Base-by-base conservation (phyloP, 1,139 yeast genomes). In the Geotrichum australiense region DNA sequence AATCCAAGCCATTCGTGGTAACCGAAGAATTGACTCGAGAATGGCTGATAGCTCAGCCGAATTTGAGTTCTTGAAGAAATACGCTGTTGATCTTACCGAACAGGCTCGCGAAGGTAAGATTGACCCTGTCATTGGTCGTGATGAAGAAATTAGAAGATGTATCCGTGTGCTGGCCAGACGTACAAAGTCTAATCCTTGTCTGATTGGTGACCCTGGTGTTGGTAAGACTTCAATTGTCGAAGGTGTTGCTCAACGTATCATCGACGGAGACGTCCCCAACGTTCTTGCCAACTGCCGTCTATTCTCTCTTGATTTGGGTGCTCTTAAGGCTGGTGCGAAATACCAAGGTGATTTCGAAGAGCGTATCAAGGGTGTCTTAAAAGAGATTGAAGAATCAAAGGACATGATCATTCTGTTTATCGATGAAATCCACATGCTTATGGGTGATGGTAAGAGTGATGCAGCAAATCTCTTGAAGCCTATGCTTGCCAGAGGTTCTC, bases 281-380 rank as follows among this genome's bases (percentile, higher is more conserved):
- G 83, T 89, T 48, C 71, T 91, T 54, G 81, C 85, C 42, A 78
- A 78, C 49, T 78, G 95, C 50, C 76, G 81, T 51, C 70, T 91
- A 45, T 87, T 80, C 62, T 84, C 96, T 11, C 72, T 91, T 50
- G 98, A 91, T 62, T 72, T 91, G 54, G 97, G 97, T 50, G 93
- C 98, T 1, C 74, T 91, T 56, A 89, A 94, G 46, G 98, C 98
- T 5, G 99, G 99, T 64, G 97, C 98, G 42, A 91, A 91, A 61
- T 89, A 86, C 64, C 94, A 89, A 64, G 99, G 99, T 65, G 98
- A 91, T 60, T 91, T 91, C 58, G 99, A 91, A 69, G 99, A 91
- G 67, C 79, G 99, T 66, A 73, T 91, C 57, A 91, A 93, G 66
- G 97, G 97, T 50, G 98, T 91, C 18, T 70, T 91, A 58, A 84